Percentiles rank a stretch among this genome's conserved stretches.
phyloP scores from a whole-genome alignment of 306 rosid genomes.

The Vicia faba region DNA sequence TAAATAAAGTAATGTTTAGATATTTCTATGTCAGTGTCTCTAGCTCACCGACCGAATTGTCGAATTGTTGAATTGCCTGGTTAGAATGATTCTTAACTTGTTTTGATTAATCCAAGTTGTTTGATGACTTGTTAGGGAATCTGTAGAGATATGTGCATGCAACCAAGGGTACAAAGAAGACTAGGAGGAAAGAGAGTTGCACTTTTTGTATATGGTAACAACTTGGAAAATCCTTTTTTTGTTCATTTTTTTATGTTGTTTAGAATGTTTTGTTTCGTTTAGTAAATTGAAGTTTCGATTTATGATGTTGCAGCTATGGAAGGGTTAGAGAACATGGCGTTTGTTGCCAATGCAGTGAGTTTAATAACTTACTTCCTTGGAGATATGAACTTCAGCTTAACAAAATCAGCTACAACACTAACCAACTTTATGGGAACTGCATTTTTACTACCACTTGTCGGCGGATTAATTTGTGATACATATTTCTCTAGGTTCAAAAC shows the following conservation, averaged over 20 bases:
- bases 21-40: neutral
- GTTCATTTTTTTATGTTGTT: neutral
- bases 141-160: conserved; percentile 41
- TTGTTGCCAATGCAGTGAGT: conserved; percentile 60
- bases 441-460: conserved; percentile 62
- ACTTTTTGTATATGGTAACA: conserved; percentile 63
- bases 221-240: neutral
- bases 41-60: neutral
- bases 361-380: conserved; percentile 73
- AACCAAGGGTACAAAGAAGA: conserved; percentile 40
- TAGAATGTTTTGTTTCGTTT: neutral
- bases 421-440: conserved; percentile 86
- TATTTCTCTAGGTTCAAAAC: conserved; percentile 76
- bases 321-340: conserved; percentile 87
- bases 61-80: neutral
- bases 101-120: conserved; percentile 14
- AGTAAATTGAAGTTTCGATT: conserved; percentile 12
- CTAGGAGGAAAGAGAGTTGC: conserved; percentile 69
- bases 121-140: conserved; percentile 48
- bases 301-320: conserved; percentile 57
- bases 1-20: neutral
- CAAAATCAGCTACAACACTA: conserved; percentile 70
- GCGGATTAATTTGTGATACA: conserved; percentile 72
- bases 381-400: conserved; percentile 70
- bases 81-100: neutral